Evolutionary conservation across 352 stramenopile species (phyloP), one percentile per base, ranked within the genome.

Genomic region (Globisporangium emineosum): DNA sequence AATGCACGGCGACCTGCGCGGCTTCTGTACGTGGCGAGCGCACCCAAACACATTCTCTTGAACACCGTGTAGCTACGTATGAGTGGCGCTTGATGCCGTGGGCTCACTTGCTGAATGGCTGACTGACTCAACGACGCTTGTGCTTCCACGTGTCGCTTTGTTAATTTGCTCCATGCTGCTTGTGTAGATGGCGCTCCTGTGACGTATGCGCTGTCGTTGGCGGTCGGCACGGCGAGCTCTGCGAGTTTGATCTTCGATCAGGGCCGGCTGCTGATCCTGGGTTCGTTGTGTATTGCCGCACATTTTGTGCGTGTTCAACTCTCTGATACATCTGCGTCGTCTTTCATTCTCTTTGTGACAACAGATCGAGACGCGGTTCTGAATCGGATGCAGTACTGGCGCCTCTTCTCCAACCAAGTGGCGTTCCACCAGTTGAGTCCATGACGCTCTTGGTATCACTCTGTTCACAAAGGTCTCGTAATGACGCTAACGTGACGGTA

Each of bases 1-100:
- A 27, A 93, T 93, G 83, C 83, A 93, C 71, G 78, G 73, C 42
- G 83, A 93, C 67, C 65, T 93, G 57, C 80, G 81, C 43, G 83
- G 83, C 76, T 93, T 93, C 78, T 93, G 83, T 93, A 56, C 63
- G 81, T 89, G 35, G 19, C 19, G 29, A 19, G 4, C 12, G 8
- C 51, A n/a, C n/a, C n/a, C n/a, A n/a, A n/a, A n/a, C n/a, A n/a
- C n/a, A n/a, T n/a, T n/a, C n/a, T n/a, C n/a, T n/a, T n/a, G n/a
- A n/a, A n/a, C n/a, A n/a, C n/a, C n/a, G n/a, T n/a, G n/a, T n/a
- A n/a, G n/a, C n/a, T 2, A 17, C 42, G 6, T 45, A n/a, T 8
- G 15, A 45, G 37, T 19, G 15, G 15, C 30, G 29, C 19, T n/a
- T n/a, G n/a, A n/a, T n/a, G n/a, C n/a, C n/a, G n/a, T n/a, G n/a